Conservation (phyloP, 2,329 filamentous ascomycete genomes). For the Neonectria sp. region DNA sequence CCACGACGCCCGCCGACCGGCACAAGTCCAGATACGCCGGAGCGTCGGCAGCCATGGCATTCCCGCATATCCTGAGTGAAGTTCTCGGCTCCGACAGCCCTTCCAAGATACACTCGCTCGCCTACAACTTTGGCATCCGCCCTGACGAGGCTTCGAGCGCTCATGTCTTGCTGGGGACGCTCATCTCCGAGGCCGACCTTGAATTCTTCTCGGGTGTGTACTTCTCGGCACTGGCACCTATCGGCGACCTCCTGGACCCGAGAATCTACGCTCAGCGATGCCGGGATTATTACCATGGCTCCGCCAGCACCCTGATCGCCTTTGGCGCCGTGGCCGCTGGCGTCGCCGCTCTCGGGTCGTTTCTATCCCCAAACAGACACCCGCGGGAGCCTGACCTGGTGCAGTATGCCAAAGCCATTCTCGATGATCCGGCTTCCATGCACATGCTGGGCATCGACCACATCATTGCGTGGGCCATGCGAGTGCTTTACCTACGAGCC, state of each 20-base stretch:
- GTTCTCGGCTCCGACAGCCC: slow-evolving; percentile 38
- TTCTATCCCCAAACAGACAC: slow-evolving; percentile 37
- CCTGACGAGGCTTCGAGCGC: slow-evolving; percentile 36
- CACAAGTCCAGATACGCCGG: slow-evolving; percentile 38
- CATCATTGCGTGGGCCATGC: slow-evolving; percentile 39
- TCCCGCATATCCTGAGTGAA: slow-evolving; percentile 38
- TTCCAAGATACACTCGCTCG: slow-evolving; percentile 38
- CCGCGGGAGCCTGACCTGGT: slow-evolving; percentile 39
- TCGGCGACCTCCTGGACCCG: slow-evolving; percentile 34
- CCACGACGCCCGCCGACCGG: slow-evolving; percentile 29
- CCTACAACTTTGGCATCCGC: slow-evolving; percentile 43
- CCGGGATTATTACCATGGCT: slow-evolving; percentile 37
- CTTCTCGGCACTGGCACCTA: slow-evolving; percentile 38
- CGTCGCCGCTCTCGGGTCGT: slow-evolving; percentile 43
- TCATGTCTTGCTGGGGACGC: slow-evolving; percentile 30
- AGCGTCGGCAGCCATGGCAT: slow-evolving; percentile 40
- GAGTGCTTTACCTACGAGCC: slow-evolving; percentile 40
- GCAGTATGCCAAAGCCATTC: slow-evolving; percentile 40
- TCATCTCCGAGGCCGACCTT: slow-evolving; percentile 41
- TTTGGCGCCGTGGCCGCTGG: slow-evolving; percentile 42
- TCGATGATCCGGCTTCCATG: slow-evolving; percentile 43
- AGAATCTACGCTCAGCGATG: slow-evolving; percentile 33
- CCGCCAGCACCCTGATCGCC: slow-evolving; percentile 26
- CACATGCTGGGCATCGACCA: slow-evolving; percentile 37
- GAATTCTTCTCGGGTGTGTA: slow-evolving; percentile 32